A percentile compares a stretch with the other conserved stretches of the same genome.
Evolutionary conservation across 306 rosid genomes (phyloP).

Genomic region (cucumber (Cucumis sativus)): Cucumber_9930_V3 NC_026656.2:20719501-20720000

Average conservation of each 20-base stretch:
- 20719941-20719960: neutral
- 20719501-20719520: neutral
- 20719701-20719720: constrained; percentile 8
- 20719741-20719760: neutral
- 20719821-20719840: constrained; percentile 5
- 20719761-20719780: neutral
- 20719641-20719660: constrained; percentile 5
- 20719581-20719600: constrained; percentile 6
- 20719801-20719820: neutral
- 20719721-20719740: neutral
- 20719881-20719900: constrained; percentile 2
- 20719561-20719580: neutral
- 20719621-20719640: neutral
- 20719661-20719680: neutral
- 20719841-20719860: neutral
- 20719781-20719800: neutral
- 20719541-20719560: neutral
- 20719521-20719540: neutral
- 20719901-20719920: neutral
- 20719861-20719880: neutral
- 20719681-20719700: constrained; percentile 3
- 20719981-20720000: neutral
- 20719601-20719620: neutral
- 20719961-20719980: neutral
- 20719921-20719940: neutral